A percentile compares a stretch with the other conserved stretches of the same genome.
phyloP scores from a whole-genome alignment of 495 filamentous ascomycete species.

The Aspergillus baeticus region DNA sequence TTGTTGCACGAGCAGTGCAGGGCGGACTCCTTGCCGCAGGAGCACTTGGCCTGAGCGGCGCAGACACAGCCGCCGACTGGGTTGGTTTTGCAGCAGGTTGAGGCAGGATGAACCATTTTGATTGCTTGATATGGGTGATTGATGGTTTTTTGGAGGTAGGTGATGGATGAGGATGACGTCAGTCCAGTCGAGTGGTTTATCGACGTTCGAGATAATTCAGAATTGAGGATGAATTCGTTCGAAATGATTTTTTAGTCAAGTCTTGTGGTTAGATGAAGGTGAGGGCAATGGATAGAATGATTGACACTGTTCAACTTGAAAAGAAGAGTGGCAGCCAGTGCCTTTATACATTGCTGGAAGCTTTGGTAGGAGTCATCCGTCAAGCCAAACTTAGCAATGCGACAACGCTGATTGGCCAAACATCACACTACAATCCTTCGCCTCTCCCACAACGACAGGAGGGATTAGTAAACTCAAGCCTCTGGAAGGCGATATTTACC shows the following conservation, averaged over 20 bases:
- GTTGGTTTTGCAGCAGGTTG: conserved; percentile 64
- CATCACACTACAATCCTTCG: background rate
- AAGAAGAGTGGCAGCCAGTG: conserved; percentile 7
- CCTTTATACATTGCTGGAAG: conserved; percentile 32
- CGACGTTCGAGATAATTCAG: too few species aligned
- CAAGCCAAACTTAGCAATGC: conserved; percentile 30
- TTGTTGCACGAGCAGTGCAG: conserved; percentile 85
- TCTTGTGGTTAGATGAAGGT: too few species aligned
- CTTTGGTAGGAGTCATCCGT: conserved; percentile 4
- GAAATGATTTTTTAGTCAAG: too few species aligned
- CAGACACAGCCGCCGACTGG: conserved; percentile 55
- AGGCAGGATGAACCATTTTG: conserved; percentile 51
- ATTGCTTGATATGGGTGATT: background rate
- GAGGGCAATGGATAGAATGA: background rate
- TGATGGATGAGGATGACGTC: conserved; percentile 10
- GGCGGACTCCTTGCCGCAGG: conserved; percentile 83
- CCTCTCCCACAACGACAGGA: too few species aligned
- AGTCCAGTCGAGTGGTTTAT: background rate
- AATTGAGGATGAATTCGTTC: too few species aligned
- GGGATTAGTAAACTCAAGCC: too few species aligned
- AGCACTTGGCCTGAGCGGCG: conserved; percentile 69
- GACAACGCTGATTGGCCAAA: conserved; percentile 24
- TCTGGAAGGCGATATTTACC: background rate
- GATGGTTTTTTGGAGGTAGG: background rate
- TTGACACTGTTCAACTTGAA: background rate